Evolutionary conservation across 352 stramenopile genomes (phyloP), one percentile per base, ranked within the genome.

Genomic region (Peronospora belbahrii): DNA sequence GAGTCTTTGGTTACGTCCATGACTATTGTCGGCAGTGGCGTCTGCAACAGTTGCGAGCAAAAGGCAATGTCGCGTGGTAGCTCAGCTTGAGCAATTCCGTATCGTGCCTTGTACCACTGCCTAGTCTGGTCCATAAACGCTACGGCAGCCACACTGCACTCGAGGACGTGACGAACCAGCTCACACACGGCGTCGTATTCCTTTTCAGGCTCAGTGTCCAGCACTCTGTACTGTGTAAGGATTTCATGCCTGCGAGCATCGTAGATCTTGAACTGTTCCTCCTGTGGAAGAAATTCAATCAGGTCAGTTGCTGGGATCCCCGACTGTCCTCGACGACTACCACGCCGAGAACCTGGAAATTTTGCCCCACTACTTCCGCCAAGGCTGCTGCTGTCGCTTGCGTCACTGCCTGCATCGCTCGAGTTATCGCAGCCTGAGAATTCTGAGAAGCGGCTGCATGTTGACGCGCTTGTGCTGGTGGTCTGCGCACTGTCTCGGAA

Each of bases 1-100:
- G 54, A 33, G 59, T 98, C 91, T 40, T 83, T 63, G 0, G 65
- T 62, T 4, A 76, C 74, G 53, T 98, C 85, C 39, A 83, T 74
- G 14, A 97, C 64, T 35, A 91, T 67, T 0, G 81, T 91, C 11
- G 79, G 67, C 2, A 67, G 51, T 3, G 53, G 45, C 4, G 53
- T 71, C 19, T 73, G 55, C 6, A 86, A 36, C 8, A 85, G 24
- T 5, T 79, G 63, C 2, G 74, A 67, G 49, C 79, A 91, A 35
- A 91, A 83, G 7, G 74, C 64, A 14, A 87, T 65, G 13, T 85
- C 62, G 0, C 76, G 70, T 2, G 74, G 74, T 39, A 88, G 41
- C 30, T 82, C 66, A 0, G 60, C 42, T 50, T 85, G 75, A 1
- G 74, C 67, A 27, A 88, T 83, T 3, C 79, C 76, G n/a, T 81